A percentile compares a stretch with the other conserved stretches of the same genome.
These are phyloP conservation scores for Hypericum androsaemum DNA, from an alignment of 345 rosid species.

Conservation along the genomic window DNA sequence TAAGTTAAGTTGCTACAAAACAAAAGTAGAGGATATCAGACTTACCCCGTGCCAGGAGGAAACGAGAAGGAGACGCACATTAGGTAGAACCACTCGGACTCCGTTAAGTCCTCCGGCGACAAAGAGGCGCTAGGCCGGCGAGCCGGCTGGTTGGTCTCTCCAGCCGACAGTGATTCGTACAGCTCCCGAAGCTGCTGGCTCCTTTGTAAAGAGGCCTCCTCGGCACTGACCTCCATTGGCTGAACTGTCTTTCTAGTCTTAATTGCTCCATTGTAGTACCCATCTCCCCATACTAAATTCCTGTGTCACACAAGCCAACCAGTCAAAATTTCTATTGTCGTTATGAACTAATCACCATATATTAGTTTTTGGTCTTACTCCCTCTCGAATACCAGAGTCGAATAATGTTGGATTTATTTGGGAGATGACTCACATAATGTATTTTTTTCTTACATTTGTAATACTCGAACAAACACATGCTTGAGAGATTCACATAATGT, in stretches of 20 bases:
- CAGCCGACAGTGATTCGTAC: slow-evolving; percentile 67
- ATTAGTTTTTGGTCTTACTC: too few relatives aligned
- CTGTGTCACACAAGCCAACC: slow-evolving; percentile 19
- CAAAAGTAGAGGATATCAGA: neutral
- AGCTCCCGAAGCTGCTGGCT: slow-evolving; percentile 96
- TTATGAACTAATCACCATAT: neutral
- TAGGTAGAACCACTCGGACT: slow-evolving; percentile 92
- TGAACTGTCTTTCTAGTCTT: slow-evolving; percentile 96
- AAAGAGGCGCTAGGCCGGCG: slow-evolving; percentile 71
- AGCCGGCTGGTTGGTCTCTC: slow-evolving; percentile 61
- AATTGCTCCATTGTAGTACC: slow-evolving; percentile 93
- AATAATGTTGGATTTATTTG: too few relatives aligned
- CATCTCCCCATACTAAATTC: slow-evolving; percentile 79
- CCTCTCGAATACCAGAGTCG: too few relatives aligned
- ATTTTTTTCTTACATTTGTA: too few relatives aligned
- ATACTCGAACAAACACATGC: too few relatives aligned
- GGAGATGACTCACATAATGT: too few relatives aligned
- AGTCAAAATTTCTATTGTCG: too few relatives aligned
- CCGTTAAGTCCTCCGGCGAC: slow-evolving; percentile 93
- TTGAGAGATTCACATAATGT: too few relatives aligned
- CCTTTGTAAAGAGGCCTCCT: slow-evolving; percentile 83
- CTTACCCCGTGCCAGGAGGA: slow-evolving; percentile 75
- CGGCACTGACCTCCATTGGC: slow-evolving; percentile 77
- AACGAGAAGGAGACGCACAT: slow-evolving; percentile 98
- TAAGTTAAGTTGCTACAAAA: neutral